phyloP scores from a whole-genome alignment of 257 asterid genomes.

The Linaria vulgaris region DNA sequence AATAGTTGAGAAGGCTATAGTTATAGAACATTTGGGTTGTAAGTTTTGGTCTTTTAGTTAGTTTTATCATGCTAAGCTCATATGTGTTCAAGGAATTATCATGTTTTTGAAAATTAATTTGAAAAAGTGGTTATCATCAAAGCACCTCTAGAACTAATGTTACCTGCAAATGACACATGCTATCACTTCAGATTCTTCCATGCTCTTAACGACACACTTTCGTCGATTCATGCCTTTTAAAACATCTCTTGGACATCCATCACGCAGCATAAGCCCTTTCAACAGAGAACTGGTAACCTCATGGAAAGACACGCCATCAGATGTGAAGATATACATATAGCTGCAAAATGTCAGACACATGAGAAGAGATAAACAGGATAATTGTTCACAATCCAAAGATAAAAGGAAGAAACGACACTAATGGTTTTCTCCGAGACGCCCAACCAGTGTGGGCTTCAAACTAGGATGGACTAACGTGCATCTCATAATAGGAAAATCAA shows the following conservation, averaged over 20 bases:
- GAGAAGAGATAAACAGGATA: no score
- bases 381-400: constrained; percentile 22
- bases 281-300: constrained; percentile 76
- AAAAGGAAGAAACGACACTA: constrained; percentile 33
- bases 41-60: no score
- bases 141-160: no score
- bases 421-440: constrained; percentile 98
- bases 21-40: no score
- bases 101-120: no score
- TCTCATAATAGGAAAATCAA: constrained; percentile 30
- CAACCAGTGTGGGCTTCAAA: constrained; percentile 99
- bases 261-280: constrained; percentile 95
- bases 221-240: constrained; percentile 99
- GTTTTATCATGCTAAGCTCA: no score
- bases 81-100: no score
- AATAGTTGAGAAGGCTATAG: no score
- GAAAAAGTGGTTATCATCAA: no score
- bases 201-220: constrained; percentile 76
- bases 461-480: constrained; percentile 94
- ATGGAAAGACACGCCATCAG: constrained; percentile 95
- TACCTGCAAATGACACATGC: constrained; percentile 95
- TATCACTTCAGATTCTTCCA: constrained; percentile 87
- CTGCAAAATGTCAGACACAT: constrained; percentile 47
- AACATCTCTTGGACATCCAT: constrained; percentile 98
- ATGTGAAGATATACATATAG: constrained; percentile 89